These are phyloP conservation scores for Exsudoporus frostii DNA, from an alignment of 768 basidiomycete genomes.

Conservation along the genomic window DNA sequence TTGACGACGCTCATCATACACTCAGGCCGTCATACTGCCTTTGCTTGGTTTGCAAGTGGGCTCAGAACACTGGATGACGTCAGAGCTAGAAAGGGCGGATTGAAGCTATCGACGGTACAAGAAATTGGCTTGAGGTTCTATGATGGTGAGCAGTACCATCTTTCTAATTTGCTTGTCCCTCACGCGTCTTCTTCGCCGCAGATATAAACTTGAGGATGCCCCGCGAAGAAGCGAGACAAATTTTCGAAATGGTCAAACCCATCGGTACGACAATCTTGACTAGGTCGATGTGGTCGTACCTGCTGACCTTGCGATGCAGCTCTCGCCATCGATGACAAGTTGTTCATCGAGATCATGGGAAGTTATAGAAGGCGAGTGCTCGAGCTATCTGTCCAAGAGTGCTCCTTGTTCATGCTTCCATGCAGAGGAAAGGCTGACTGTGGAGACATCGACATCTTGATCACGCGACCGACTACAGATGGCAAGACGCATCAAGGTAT, in stretches of 20 bases:
- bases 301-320: constrained; percentile 41
- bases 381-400: background rate
- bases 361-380: constrained; percentile 68
- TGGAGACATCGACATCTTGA: constrained; percentile 89
- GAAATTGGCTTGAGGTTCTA: constrained; percentile 68
- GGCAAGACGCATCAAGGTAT: constrained; percentile 72
- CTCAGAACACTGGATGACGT: constrained; percentile 80
- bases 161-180: background rate
- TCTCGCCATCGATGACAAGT: constrained; percentile 60
- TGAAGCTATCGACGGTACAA: constrained; percentile 58
- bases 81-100: constrained; percentile 50
- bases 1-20: background rate
- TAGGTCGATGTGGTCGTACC: background rate
- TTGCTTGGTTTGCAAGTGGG: constrained; percentile 71
- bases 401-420: background rate
- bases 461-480: constrained; percentile 72
- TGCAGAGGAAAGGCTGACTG: constrained; percentile 73
- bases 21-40: constrained; percentile 62
- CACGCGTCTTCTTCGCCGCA: constrained; percentile 23
- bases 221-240: constrained; percentile 67
- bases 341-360: constrained; percentile 88
- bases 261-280: constrained; percentile 46
- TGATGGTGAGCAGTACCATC: constrained; percentile 45
- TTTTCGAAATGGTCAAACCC: constrained; percentile 70
- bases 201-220: constrained; percentile 89